These are phyloP conservation scores for Aspergillus terreus DNA, from an alignment of 2,329 filamentous ascomycete species.

Conservation along the genomic window DNA sequence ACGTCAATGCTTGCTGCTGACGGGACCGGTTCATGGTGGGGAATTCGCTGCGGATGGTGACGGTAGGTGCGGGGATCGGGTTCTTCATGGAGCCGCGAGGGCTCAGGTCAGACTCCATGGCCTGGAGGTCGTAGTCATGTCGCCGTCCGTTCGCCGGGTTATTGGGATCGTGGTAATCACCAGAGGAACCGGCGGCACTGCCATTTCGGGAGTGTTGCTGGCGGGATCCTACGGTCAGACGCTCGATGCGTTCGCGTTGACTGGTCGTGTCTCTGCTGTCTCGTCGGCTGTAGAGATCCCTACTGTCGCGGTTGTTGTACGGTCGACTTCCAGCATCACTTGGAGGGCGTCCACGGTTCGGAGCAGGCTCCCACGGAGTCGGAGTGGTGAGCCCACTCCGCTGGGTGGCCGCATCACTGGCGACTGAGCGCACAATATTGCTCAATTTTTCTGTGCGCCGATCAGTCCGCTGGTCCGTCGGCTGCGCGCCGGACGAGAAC, in stretches of 20 bases:
- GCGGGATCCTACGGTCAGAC: constrained; percentile 38
- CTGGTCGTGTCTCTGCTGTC: constrained; percentile 40
- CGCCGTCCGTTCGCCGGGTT: constrained; percentile 65
- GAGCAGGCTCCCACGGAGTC: constrained; percentile 54
- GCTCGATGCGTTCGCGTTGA: constrained; percentile 45
- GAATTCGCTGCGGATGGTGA: constrained; percentile 96
- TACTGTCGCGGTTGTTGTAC: constrained; percentile 24
- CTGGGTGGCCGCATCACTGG: constrained; percentile 57
- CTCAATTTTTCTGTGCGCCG: constrained; percentile 77
- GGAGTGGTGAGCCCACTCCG: constrained; percentile 55
- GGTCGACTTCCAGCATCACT: constrained; percentile 29
- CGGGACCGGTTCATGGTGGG: constrained; percentile 88
- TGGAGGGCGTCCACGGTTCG: constrained; percentile 28
- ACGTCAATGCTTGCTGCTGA: constrained; percentile 92
- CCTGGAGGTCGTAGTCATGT: constrained; percentile 93
- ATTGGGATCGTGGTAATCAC: constrained; percentile 73
- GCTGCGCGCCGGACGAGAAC: constrained; percentile 18
- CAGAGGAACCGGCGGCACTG: constrained; percentile 71
- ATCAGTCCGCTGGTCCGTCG: constrained; percentile 15
- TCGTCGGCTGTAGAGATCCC: constrained; percentile 28
- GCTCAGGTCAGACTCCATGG: constrained; percentile 82
- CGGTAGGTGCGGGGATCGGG: constrained; percentile 82
- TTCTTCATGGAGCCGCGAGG: constrained; percentile 71
- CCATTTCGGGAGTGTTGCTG: constrained; percentile 68
- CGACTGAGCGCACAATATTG: constrained; percentile 81